Conservation (phyloP, 78 protist species). For the Dictyostelium purpureum region DNA sequence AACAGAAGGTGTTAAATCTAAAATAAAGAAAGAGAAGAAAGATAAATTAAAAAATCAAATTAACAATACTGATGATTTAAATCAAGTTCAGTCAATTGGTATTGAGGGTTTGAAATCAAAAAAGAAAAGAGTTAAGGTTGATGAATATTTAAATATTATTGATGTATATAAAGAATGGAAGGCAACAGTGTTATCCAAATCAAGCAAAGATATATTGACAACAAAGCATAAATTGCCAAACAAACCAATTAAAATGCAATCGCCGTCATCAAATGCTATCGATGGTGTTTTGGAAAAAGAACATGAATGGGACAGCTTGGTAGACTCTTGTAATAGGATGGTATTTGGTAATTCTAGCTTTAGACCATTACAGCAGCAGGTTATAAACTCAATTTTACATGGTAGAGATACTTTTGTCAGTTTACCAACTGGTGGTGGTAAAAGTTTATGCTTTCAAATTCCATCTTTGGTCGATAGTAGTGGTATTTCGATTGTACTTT, state of each 20-base stretch:
- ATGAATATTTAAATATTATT: background rate
- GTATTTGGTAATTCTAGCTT: conserved; percentile 55
- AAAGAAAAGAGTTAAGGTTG: background rate
- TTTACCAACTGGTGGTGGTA: conserved; percentile 99
- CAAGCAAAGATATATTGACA: background rate
- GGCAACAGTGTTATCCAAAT: background rate
- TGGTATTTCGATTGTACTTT: conserved; percentile 92
- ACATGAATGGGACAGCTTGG: conserved; percentile 37
- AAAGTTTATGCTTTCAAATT: conserved; percentile 93
- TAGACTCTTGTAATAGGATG: background rate
- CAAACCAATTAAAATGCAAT: background rate
- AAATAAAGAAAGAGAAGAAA: background rate
- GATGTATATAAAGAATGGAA: background rate
- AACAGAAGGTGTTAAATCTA: background rate
- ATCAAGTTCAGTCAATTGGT: background rate
- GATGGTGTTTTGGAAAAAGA: background rate
- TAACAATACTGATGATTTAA: background rate
- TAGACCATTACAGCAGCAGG: conserved; percentile 85
- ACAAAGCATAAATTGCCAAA: background rate
- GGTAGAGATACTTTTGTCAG: conserved; percentile 78
- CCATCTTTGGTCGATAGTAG: conserved; percentile 59
- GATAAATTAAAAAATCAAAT: background rate
- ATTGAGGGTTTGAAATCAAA: background rate
- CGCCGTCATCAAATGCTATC: background rate
- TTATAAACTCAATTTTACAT: conserved; percentile 46